Percentiles rank a stretch among this genome's conserved stretches.
Conservation (phyloP, 441 rosid genomes). For the Pelargonium citronellum region DNA sequence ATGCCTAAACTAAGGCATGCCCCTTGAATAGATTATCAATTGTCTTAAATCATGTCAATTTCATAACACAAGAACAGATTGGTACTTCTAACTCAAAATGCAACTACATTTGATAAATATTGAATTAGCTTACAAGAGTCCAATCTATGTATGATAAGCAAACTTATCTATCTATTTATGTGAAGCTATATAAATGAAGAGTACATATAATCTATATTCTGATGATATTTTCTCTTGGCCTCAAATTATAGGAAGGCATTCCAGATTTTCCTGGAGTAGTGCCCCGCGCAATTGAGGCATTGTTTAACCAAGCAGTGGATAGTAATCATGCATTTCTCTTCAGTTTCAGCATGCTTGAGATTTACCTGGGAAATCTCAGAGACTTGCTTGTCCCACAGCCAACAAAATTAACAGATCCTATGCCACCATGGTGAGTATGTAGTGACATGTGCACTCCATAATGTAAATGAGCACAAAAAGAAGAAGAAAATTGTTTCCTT, state of each 20-base stretch:
- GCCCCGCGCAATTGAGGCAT: conserved; percentile 49
- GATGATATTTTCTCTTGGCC: conserved; percentile 9
- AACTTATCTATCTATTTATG: background rate
- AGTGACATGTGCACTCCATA: conserved; percentile 7
- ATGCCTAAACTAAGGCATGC: background rate
- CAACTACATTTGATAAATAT: background rate
- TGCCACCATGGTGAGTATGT: conserved; percentile 56
- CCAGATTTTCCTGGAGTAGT: conserved; percentile 57
- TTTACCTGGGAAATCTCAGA: conserved; percentile 70
- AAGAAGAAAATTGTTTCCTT: too few species aligned
- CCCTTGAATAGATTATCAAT: conserved; percentile 6
- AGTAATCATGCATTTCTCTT: conserved; percentile 48
- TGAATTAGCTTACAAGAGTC: background rate
- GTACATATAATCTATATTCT: conserved; percentile 1
- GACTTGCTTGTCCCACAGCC: conserved; percentile 63
- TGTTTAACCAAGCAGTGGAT: conserved; percentile 52
- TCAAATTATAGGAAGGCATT: conserved; percentile 52
- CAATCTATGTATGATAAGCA: background rate
- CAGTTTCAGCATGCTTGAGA: conserved; percentile 79
- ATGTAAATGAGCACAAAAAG: too few species aligned
- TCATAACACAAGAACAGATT: too few species aligned
- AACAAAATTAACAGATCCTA: conserved; percentile 39
- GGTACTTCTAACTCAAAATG: background rate
- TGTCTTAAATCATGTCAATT: background rate
- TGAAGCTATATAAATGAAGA: background rate